Evolutionary conservation across 2,329 filamentous ascomycete species (phyloP), one percentile per base, ranked within the genome.

Genomic region (Colletotrichum euphorbiae): DNA sequence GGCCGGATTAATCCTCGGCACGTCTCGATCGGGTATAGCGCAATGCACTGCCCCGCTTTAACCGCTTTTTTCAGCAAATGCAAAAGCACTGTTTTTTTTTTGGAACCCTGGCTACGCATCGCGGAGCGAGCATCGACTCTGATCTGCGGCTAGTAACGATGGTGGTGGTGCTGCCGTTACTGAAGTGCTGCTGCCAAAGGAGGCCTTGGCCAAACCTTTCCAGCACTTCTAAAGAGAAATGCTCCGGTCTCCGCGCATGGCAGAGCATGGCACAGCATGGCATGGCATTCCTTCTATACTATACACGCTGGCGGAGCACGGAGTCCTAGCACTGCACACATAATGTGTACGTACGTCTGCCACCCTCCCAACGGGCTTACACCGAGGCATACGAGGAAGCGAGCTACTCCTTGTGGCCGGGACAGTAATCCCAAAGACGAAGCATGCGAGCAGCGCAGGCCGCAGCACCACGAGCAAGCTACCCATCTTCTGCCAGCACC

Each of bases 401-500:
- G 42, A n/a, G 6, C 52, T 56, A 42, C 38, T 19, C 24, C 24
- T 43, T 31, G 24, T 13, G 17, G 31, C 45, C 19, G 21, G 19
- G n/a, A n/a, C n/a, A n/a, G n/a, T n/a, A 21, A 6, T 21, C n/a
- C 13, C 13, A 7, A 52, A 50, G 46, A 38, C 28, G 51, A 21
- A 33, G 11, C 31, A 13, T 38, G 9, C 31, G 2, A 50, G 51
- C 40, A 56, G 60, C 24, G 24, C 24, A 12, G 17, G 13, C 31
- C 24, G 50, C 62, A 48, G 28, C 42, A 67, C 59, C 62, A 54
- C 46, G 38, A 38, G 55, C 46, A 60, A 65, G 46, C 62, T 28
- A 19, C 24, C 13, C 12, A 13, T 31, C 19, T 24, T 38, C 21
- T 38, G 24, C 38, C 55, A 58, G 24, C 55, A 40, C 40, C 59